phyloP scores from a whole-genome alignment of 2,329 filamentous ascomycete genomes.

The Xylaria sp. region DNA sequence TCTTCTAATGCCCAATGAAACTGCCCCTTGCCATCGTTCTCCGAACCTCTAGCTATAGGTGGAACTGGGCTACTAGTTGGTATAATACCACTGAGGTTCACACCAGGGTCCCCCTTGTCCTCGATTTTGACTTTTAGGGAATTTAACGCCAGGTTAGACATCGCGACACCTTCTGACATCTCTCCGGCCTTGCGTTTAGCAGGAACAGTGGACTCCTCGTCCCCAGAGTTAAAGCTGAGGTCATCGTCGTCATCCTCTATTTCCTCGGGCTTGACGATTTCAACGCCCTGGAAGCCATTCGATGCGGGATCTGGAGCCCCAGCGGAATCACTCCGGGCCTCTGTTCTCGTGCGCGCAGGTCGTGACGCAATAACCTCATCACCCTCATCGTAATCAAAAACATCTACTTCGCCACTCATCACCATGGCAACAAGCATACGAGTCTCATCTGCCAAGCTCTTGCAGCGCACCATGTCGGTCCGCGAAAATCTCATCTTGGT shows the following conservation, averaged over 20 bases:
- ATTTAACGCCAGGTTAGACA: conserved; percentile 25
- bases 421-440: conserved; percentile 76
- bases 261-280: conserved; percentile 34
- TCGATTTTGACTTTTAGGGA: conserved; percentile 42
- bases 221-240: conserved; percentile 31
- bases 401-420: conserved; percentile 65
- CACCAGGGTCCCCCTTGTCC: conserved; percentile 30
- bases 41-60: conserved; percentile 3
- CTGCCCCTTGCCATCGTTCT: conserved; percentile 34
- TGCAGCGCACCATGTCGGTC: conserved; percentile 89
- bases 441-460: conserved; percentile 81
- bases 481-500: conserved; percentile 73
- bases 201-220: conserved; percentile 16
- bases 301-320: neutral
- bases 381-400: conserved; percentile 57
- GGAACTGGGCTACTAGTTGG: conserved; percentile 4
- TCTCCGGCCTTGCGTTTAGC: conserved; percentile 43
- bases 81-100: conserved; percentile 29
- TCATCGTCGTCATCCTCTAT: conserved; percentile 29
- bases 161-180: conserved; percentile 32
- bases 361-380: conserved; percentile 44
- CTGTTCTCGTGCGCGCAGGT: conserved; percentile 46
- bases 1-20: conserved; percentile 50
- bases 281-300: conserved; percentile 19
- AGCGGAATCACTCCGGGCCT: conserved; percentile 44